These are phyloP conservation scores for Trichoderma sp. DNA, from an alignment of 2,329 filamentous ascomycete species.

Conservation along the genomic window DNA sequence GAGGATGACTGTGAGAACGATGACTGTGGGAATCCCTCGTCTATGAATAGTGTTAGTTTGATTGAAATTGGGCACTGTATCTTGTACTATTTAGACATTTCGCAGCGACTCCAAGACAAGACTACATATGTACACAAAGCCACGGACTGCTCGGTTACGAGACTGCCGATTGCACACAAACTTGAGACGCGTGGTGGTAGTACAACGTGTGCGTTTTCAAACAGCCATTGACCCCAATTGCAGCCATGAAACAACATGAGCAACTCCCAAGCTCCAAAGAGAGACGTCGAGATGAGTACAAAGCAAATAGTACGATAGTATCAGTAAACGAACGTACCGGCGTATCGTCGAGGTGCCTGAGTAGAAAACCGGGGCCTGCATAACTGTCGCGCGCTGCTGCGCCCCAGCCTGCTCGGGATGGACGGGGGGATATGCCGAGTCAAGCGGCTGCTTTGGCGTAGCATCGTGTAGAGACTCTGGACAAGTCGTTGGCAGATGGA, in stretches of 20 bases:
- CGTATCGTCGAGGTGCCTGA: slow-evolving; percentile 28
- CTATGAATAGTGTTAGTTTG: not conserved
- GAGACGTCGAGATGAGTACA: not conserved
- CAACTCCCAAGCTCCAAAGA: not conserved
- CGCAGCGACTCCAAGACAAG: not conserved
- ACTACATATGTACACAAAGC: not conserved
- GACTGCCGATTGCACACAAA: not conserved
- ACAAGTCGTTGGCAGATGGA: not conserved
- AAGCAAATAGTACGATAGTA: not conserved
- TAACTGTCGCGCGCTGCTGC: not conserved
- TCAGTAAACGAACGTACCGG: slow-evolving; percentile 31
- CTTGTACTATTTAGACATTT: not conserved
- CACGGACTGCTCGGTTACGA: not conserved
- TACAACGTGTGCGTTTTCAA: not conserved
- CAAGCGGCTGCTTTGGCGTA: slow-evolving; percentile 31
- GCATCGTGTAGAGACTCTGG: slow-evolving; percentile 27
- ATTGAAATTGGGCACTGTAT: not conserved
- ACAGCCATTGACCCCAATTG: not conserved
- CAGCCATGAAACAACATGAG: not conserved
- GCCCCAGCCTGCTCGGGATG: not conserved
- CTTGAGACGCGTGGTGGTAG: not conserved
- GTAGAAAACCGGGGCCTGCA: slow-evolving; percentile 34
- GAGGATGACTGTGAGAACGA: not conserved
- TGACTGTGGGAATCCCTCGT: not conserved
- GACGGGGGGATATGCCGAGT: slow-evolving; percentile 30